Base-by-base conservation (phyloP, 352 stramenopile species). In the Thalassiosira hispida region DNA sequence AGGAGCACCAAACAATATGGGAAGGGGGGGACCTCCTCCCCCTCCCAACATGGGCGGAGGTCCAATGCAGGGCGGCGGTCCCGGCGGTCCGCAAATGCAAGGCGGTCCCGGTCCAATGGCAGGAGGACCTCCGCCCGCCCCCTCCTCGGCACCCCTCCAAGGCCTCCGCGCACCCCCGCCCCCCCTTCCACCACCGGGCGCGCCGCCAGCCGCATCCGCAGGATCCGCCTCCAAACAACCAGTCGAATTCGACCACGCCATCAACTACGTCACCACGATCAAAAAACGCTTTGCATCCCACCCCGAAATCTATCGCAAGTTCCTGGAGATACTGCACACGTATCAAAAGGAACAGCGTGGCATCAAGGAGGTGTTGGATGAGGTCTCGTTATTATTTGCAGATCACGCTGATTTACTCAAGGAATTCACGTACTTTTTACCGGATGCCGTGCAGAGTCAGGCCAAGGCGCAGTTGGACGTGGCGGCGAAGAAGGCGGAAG, bases 371-470 rank as follows among this genome's bases (percentile, higher is more conserved):
- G 95, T 97, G 33, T 75, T 99, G 12, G 97, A 99, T 83, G 96
- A 99, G 92, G 97, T 99, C 0, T 99, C 97, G 3, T 89, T 97
- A 22, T 89, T 99, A 20, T 99, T 99, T 91, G 95, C 96, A 0
- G 97, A 99, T 80, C 97, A 99, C 84, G 95, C 97, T 0, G 98
- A 99, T 89, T 85, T 99, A 12, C 87, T 99, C 20, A 97, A 98
- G 40, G 96, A 99, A 77, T 99, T 99, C 79, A 99, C 97, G 9
- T 99, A 98, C 84, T 99, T 99, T 87, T 84, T 99, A 14, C 98
- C 98, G 0, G 97, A 99, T 90, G 96, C 97, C 6, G 97, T 99
- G 0, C 97, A 99, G 83, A 95, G 98, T 42, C 94, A 98, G 78
- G 97, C 97, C 0, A 98, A 95, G 77, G 73, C 73, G 38, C 86